Evolutionary conservation across 2,329 filamentous ascomycete genomes (phyloP).

Genomic region (Beauveria brongniartii): DNA sequence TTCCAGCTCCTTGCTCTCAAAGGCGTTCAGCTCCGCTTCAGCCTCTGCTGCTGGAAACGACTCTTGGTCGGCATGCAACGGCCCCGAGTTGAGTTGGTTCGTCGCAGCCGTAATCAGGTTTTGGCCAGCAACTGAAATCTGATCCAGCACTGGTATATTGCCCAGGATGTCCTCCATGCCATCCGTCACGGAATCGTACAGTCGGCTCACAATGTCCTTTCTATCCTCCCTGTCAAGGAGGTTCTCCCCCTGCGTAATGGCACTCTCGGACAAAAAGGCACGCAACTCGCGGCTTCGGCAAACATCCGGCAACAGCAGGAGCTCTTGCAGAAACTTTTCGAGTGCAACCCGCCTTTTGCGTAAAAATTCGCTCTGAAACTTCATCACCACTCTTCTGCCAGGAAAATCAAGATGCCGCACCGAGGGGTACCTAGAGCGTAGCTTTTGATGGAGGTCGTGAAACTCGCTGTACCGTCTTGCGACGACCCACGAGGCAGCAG

Average conservation of each 20-base stretch:
- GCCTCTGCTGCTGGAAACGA: constrained; percentile 60
- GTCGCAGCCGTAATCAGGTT: constrained; percentile 76
- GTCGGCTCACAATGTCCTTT: constrained; percentile 82
- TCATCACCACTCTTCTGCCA: constrained; percentile 85
- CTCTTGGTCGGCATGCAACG: constrained; percentile 44
- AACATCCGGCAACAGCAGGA: constrained; percentile 82
- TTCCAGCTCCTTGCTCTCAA: constrained; percentile 80
- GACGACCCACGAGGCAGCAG: constrained; percentile 88
- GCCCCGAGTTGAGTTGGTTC: constrained; percentile 51
- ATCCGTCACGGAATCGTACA: constrained; percentile 95
- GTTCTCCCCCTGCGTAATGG: constrained; percentile 57
- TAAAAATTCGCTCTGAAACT: constrained; percentile 90
- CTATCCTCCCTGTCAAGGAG: constrained; percentile 54
- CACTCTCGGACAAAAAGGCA: constrained; percentile 85
- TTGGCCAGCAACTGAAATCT: constrained; percentile 85
- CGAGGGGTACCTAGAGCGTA: constrained; percentile 77
- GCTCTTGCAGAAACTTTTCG: constrained; percentile 74
- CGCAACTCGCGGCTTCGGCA: constrained; percentile 89
- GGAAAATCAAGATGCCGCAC: constrained; percentile 90
- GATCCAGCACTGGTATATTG: constrained; percentile 91
- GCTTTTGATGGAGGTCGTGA: constrained; percentile 83
- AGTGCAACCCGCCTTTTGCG: constrained; percentile 78
- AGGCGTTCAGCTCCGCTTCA: constrained; percentile 87
- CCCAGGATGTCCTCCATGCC: constrained; percentile 97
- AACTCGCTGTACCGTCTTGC: constrained; percentile 96